Evolutionary conservation across 2,329 filamentous ascomycete species (phyloP).

Genomic region (Ceratocystis lukuohia): DNA sequence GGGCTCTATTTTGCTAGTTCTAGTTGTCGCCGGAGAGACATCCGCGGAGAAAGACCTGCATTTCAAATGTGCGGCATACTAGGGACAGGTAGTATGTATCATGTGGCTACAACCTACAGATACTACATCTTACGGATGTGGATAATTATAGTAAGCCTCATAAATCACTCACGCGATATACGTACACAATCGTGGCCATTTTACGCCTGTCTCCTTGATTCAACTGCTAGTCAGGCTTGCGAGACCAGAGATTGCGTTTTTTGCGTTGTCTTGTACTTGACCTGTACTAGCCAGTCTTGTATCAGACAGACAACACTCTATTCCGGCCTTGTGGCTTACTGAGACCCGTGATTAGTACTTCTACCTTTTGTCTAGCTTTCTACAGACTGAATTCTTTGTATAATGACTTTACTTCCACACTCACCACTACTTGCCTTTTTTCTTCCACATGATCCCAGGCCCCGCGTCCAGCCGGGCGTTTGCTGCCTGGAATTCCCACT

Average conservation of each 20-base stretch:
- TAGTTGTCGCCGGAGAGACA: background rate
- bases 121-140: too few species aligned
- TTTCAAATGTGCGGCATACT: too few species aligned
- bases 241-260: too few species aligned
- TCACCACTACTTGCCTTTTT: background rate
- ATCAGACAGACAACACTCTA: background rate
- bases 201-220: background rate
- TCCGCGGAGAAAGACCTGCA: background rate
- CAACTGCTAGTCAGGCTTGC: background rate
- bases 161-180: background rate
- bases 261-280: background rate
- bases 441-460: background rate
- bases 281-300: background rate
- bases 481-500: background rate
- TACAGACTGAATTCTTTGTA: too few species aligned
- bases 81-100: background rate
- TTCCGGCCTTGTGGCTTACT: background rate
- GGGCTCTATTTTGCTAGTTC: background rate
- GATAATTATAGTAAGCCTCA: background rate
- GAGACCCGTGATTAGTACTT: background rate
- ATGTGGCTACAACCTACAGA: background rate
- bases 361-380: background rate
- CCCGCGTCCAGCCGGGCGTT: background rate
- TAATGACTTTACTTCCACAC: background rate
- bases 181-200: background rate